Evolutionary conservation across 2,329 filamentous ascomycete species (phyloP), one percentile per base, ranked within the genome.

Genomic region (Beauveria asiatica): DNA sequence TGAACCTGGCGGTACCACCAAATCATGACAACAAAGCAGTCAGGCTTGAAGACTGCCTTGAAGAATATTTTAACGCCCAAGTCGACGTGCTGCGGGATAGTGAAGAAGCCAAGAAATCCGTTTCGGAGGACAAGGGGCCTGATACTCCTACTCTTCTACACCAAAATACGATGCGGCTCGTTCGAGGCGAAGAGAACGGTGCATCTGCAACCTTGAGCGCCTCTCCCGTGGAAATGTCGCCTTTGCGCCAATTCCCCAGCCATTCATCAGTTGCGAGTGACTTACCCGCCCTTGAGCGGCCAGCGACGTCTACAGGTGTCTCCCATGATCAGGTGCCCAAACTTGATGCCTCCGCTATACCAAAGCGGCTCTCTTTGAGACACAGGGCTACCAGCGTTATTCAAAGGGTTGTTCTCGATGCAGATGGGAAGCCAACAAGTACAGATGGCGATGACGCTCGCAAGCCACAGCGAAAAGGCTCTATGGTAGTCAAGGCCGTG

Each of bases 1-100:
- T 99, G 7, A 94, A 97, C 68, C 84, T 99, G 45, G 92, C 92
- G 0, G 89, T 99, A n/a, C 90, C 91, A 0, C 80, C 86, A 1
- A 86, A 90, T 54, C 81, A 85, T 6, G 84, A 89, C 50, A 86
- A 85, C 25, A 85, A 84, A 61, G 80, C 82, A 3, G 81, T 97
- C 63, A 92, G 87, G 30, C 76, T 99, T 21, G 94, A 97, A 73
- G 89, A 95, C 65, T 97, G 93, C 67, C 75, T 99, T 19, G 92
- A 97, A 70, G 86, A 88, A 57, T 97, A 97, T 69, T 97, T 97
- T 80, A 97, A 97, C 73, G 92, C 92, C 61, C 83, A 86, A 60
- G 91, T 99, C 57, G 92, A 97, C 68, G 92, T 99, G 3, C 86
- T 88, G 65, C 83, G 93, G 57, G 88, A 93, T 61, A 82, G 80